Evolutionary conservation across 805 yeast genomes (phyloP).

Genomic region (Kurtzmaniella cleridarum): DNA sequence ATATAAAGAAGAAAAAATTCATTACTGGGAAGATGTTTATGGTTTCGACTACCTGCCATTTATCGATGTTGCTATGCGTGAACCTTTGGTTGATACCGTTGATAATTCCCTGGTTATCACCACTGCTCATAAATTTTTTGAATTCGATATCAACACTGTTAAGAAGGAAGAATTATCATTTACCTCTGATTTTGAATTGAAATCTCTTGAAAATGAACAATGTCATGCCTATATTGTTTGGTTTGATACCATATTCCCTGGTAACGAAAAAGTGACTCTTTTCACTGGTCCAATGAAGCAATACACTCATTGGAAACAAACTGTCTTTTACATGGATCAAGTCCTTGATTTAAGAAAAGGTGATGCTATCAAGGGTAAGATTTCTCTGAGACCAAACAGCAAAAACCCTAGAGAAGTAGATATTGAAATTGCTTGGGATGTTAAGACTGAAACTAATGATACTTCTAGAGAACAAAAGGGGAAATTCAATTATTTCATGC

Average conservation of each 20-base stretch:
- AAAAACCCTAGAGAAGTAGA: conserved; percentile 87
- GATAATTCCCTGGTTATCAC: conserved; percentile 70
- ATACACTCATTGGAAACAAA: conserved; percentile 99
- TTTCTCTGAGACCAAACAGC: conserved; percentile 72
- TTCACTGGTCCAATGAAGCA: conserved; percentile 92
- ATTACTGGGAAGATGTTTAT: conserved; percentile 94
- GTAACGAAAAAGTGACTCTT: conserved; percentile 60
- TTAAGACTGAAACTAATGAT: conserved; percentile 40
- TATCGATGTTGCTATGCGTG: conserved; percentile 77
- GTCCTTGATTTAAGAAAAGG: conserved; percentile 73
- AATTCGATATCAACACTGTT: conserved; percentile 87
- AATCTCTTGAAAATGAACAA: conserved; percentile 71
- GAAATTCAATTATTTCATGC: conserved; percentile 64
- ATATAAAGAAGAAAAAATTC: conserved; percentile 85
- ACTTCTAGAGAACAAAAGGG: conserved; percentile 52
- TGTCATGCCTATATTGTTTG: conserved; percentile 89
- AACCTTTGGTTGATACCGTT: conserved; percentile 95
- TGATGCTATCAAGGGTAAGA: conserved; percentile 65
- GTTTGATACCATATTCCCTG: conserved; percentile 92
- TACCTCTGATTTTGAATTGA: conserved; percentile 59
- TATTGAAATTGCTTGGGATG: conserved; percentile 61
- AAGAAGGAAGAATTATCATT: conserved; percentile 78
- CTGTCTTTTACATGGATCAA: conserved; percentile 84
- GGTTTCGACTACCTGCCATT: conserved; percentile 96
- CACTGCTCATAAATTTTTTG: conserved; percentile 63